Conservation (phyloP, 2,329 filamentous ascomycete species). For the Monilinia fructicola region DNA sequence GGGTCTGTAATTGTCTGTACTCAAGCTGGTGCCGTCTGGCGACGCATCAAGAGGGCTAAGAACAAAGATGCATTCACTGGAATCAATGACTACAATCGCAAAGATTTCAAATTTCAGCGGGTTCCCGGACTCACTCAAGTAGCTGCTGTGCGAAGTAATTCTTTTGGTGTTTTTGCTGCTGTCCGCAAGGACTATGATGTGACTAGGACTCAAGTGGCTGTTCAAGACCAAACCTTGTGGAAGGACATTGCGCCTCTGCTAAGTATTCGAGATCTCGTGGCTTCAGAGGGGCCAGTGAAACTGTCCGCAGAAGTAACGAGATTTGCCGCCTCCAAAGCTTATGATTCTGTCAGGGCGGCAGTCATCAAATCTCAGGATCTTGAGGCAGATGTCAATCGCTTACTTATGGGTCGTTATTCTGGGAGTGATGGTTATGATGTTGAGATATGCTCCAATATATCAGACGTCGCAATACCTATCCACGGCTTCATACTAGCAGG, state of each 20-base stretch:
- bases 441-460: conserved; percentile 58
- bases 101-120: conserved; percentile 94
- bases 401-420: conserved; percentile 47
- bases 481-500: conserved; percentile 79
- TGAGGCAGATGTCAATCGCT: conserved; percentile 58
- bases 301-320: conserved; percentile 45
- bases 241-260: conserved; percentile 70
- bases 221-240: conserved; percentile 70
- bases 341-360: conserved; percentile 51
- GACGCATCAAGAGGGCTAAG: conserved; percentile 77
- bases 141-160: conserved; percentile 79
- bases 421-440: conserved; percentile 42
- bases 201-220: conserved; percentile 66
- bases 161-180: conserved; percentile 86
- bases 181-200: conserved; percentile 82
- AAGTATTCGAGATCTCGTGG: conserved; percentile 61
- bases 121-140: conserved; percentile 86
- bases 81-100: conserved; percentile 60
- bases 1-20: conserved; percentile 95
- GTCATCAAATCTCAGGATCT: conserved; percentile 64
- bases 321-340: conserved; percentile 52
- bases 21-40: conserved; percentile 89
- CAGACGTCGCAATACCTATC: conserved; percentile 71
- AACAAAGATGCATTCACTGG: conserved; percentile 63
- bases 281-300: conserved; percentile 44